Evolutionary conservation across 345 rosid species (phyloP), one percentile per base, ranked within the genome.

Genomic region (Brassica juncea): DNA sequence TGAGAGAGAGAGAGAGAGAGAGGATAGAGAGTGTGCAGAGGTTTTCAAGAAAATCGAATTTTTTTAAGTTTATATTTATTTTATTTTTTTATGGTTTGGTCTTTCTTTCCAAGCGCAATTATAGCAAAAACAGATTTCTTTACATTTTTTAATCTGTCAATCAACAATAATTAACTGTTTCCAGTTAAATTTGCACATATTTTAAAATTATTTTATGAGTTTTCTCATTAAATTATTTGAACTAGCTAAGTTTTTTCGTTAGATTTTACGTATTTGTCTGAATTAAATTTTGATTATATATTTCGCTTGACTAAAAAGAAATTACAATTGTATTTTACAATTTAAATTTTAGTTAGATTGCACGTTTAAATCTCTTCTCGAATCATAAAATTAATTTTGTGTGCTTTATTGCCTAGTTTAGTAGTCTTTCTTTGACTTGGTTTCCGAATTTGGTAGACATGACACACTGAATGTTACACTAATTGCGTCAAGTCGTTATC

Each of bases 1-100:
- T 28, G 49, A 42, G 63, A 12, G 57, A 8, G 37, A 32, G 14
- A 49, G 73, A 73, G 71, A 74, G 61, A 68, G 64, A 21, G 42
- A 12, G 61, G 70, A 69, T 65, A 69, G 74, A 55, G 63, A 14
- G 74, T 8, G 9, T 67, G 66, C 3, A 47, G 59, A 70, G 68
- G 71, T 71, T 81, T 74, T 14, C 63, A 37, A 74, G 35, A 61
- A 78, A 67, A 60, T 58, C 57, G 66, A 68, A 37, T 68, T 79
- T 54, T 79, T 54, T 59, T 44, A 14, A 23, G 10, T 11, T 15
- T 60, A 15, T 32, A 55, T 27, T 27, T 2, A 2, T 8, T 5
- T 30, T 37, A 4, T 64, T 49, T 9, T 21, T 37, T 52, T 19
- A 23, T 65, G 58, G 54, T 49, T 61, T 32, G 23, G 71, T 70